These are phyloP conservation scores for Boletales sp. DNA, from an alignment of 768 basidiomycete species.

Conservation along the genomic window DNA sequence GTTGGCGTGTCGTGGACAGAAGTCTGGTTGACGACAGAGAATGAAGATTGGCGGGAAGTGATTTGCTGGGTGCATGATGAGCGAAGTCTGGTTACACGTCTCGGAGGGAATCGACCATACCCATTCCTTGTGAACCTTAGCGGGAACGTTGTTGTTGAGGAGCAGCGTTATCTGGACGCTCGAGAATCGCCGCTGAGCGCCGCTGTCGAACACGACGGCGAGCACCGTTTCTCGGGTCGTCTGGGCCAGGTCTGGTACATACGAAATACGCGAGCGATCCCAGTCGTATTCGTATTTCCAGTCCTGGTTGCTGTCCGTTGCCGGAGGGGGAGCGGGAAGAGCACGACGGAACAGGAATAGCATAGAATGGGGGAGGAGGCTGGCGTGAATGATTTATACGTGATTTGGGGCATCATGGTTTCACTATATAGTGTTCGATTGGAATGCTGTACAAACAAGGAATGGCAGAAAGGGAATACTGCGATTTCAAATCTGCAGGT, in stretches of 20 bases:
- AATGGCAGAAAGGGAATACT: too few species aligned
- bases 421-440: too few species aligned
- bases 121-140: not conserved
- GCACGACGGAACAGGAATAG: too few species aligned
- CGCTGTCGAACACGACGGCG: slow-evolving; percentile 2
- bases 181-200: slow-evolving; percentile 5
- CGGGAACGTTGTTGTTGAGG: not conserved
- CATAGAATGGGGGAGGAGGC: too few species aligned
- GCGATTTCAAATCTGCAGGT: too few species aligned
- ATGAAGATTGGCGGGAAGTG: not conserved
- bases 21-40: not conserved
- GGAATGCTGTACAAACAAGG: too few species aligned
- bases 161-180: slow-evolving; percentile 3
- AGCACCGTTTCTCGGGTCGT: not conserved
- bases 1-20: not conserved
- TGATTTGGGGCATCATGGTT: too few species aligned
- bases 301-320: too few species aligned
- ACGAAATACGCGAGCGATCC: not conserved
- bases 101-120: not conserved
- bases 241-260: too few species aligned
- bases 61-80: not conserved
- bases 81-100: not conserved
- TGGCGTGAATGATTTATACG: too few species aligned
- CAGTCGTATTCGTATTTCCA: slow-evolving; percentile 9
- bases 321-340: too few species aligned